Base-by-base conservation (phyloP, 2,329 filamentous ascomycete genomes). In the Seiridium unicorne region DNA sequence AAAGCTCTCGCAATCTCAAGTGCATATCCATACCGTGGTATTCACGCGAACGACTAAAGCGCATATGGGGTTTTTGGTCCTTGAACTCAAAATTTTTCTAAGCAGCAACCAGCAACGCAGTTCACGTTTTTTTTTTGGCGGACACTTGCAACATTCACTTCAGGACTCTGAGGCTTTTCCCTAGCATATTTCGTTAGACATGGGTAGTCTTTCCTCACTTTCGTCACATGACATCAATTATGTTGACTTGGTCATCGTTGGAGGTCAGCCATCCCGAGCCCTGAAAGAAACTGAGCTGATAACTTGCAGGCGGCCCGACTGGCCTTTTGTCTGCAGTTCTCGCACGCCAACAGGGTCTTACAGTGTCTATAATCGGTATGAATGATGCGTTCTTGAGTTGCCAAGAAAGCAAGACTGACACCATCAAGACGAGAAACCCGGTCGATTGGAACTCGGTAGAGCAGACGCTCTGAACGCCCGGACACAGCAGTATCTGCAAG, bases 381-480 rank as follows among this genome's bases (percentile, higher is more conserved):
- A 55, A 11, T 44, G 44, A 18, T 13, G 31, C 10, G 34, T 44
- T 55, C 11, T 47, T 9, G n/a, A 35, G 18, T n/a, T 13, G 4
- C 38, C 18, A 8, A 44, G 36, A 11, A 35, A 9, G 18, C 32
- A 48, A 31, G 26, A 35, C 44, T 57, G n/a, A 57, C 44, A 35
- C 7, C 7, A 9, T 51, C 26, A 11, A 80, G 78, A 79, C 46
- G 73, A 68, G 49, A 79, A 79, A 62, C 63, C 72, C 1, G 69
- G 67, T 0, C 72, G 75, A 0, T 65, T 82, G 3, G 69, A 76
- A 3, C 64, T 81, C 3, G 79, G 79, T 2, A 71, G 79, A 26
- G 79, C 79, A 44, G 79, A 82, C 65, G 79, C 79, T 0, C 68
- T 82, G 57, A 82, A 81, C 46, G 79, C 79, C 5, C 73, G 79